Evolutionary conservation across 805 yeast genomes (phyloP), one percentile per base, ranked within the genome.

Genomic region (Cyberlindnera mycetangii): DNA sequence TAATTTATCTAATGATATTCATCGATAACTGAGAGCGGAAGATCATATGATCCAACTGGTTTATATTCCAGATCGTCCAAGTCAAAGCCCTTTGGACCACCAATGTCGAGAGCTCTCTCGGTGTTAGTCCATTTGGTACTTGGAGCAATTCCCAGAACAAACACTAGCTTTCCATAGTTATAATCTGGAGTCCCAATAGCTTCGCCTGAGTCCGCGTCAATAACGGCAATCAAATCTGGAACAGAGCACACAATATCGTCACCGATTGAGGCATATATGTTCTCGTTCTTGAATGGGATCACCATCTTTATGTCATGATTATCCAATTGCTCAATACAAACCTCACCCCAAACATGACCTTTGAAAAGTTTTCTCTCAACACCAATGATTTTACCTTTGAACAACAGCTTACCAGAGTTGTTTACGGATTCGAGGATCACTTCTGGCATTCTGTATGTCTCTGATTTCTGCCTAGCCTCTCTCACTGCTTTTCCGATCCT

Each of bases 271-370:
- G 70, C 69, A 27, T 57, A 56, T 20, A 73, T 68, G 54, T 73
- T 73, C 50, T 74, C 78, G 50, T 74, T 73, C 56, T 73, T 70
- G 67, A 73, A 74, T 25, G 77, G 76, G 37, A 73, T 71, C 8
- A 41, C 46, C 59, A 65, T 50, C 15, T 48, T 44, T 9, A 46
- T 32, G 19, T 41, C 12, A 25, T 25, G 28, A 25, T 25, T 21
- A 12, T 44, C 43, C n/a, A 44, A 25, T 12, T 51, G 53, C 46
- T 66, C 67, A 42, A 71, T 62, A 12, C 57, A 48, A n/a, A 72
- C 74, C 42, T 68, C 71, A 19, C 78, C 78, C 55, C 67, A 72
- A 10, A 62, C 64, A 52, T 72, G 73, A 9, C 76, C 76, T 44
- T 68, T 70, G 53, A 59, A 54, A 12, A 72, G 51, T 37, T 64